These are phyloP conservation scores for Neonectria punicea DNA, from an alignment of 2,329 filamentous ascomycete genomes.

Conservation along the genomic window DNA sequence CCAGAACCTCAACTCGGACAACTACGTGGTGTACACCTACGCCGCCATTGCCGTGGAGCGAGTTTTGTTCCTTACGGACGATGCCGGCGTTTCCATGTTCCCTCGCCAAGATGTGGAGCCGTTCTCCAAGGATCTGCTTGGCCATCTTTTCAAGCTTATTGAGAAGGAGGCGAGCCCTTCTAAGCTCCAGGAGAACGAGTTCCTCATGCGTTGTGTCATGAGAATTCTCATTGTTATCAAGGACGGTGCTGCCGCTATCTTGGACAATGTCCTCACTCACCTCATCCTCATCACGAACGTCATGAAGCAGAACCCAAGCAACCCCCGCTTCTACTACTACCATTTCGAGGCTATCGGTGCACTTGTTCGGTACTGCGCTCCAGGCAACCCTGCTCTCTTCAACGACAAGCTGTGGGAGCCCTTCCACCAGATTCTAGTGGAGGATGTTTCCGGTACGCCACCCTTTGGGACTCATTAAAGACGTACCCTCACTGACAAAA, in stretches of 20 bases:
- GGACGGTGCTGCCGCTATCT: slow-evolving; percentile 78
- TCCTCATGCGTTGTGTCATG: slow-evolving; percentile 99
- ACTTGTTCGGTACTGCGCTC: slow-evolving; percentile 76
- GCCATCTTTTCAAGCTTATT: slow-evolving; percentile 91
- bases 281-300: slow-evolving; percentile 90
- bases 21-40: slow-evolving; percentile 98
- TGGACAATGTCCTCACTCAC: slow-evolving; percentile 83
- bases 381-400: slow-evolving; percentile 74
- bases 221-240: slow-evolving; percentile 93
- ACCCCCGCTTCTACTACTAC: slow-evolving; percentile 98
- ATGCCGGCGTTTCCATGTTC: slow-evolving; percentile 81
- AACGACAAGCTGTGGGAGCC: slow-evolving; percentile 85
- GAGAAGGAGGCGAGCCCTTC: slow-evolving; percentile 85
- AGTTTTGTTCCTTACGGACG: slow-evolving; percentile 84
- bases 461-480: background rate
- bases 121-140: slow-evolving; percentile 84
- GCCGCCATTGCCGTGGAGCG: slow-evolving; percentile 97
- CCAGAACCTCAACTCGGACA: slow-evolving; percentile 86
- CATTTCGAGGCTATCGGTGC: slow-evolving; percentile 96
- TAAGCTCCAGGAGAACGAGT: slow-evolving; percentile 98
- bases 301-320: slow-evolving; percentile 95
- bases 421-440: slow-evolving; percentile 81
- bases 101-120: slow-evolving; percentile 80
- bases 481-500: slow-evolving; percentile 43
- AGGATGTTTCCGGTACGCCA: slow-evolving; percentile 78